Evolutionary conservation across 163 green algal genomes (phyloP).

Genomic region (Scenedesmus sp.): DNA sequence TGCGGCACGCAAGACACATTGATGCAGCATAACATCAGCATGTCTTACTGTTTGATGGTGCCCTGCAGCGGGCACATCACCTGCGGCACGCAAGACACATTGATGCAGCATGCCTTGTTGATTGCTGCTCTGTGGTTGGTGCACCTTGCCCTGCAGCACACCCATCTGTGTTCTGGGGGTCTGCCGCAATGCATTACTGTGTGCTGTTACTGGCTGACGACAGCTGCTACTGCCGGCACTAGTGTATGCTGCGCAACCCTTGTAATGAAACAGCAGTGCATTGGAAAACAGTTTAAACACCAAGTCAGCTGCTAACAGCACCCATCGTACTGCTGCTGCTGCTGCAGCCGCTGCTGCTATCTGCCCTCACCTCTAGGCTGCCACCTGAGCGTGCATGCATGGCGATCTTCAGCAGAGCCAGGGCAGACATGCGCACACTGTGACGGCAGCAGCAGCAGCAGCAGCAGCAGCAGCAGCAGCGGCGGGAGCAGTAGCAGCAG

Average conservation of each 20-base stretch:
- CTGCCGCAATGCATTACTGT: neutral
- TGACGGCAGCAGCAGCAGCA: conserved; percentile 15
- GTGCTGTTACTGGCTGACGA: neutral
- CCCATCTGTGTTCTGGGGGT: neutral
- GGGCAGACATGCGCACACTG: conserved; percentile 90
- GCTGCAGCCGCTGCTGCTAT: neutral
- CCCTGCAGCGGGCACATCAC: no score
- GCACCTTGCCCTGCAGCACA: conserved; percentile 87
- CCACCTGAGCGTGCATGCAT: conserved; percentile 93
- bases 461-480: neutral
- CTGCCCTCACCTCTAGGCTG: conserved; percentile 86
- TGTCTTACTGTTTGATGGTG: no score
- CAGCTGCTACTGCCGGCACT: neutral
- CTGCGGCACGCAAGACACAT: no score
- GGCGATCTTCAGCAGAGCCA: conserved; percentile 95
- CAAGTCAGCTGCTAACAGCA: neutral
- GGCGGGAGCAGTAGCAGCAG: neutral
- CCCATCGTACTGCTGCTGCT: neutral
- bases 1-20: neutral
- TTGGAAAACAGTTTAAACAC: neutral
- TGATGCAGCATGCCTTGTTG: no score
- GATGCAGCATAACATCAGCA: neutral
- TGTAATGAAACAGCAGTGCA: neutral
- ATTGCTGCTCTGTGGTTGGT: neutral
- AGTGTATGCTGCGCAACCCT: neutral